phyloP scores from a whole-genome alignment of 192 early-diverging fungal species.

The Podila horticola region DNA sequence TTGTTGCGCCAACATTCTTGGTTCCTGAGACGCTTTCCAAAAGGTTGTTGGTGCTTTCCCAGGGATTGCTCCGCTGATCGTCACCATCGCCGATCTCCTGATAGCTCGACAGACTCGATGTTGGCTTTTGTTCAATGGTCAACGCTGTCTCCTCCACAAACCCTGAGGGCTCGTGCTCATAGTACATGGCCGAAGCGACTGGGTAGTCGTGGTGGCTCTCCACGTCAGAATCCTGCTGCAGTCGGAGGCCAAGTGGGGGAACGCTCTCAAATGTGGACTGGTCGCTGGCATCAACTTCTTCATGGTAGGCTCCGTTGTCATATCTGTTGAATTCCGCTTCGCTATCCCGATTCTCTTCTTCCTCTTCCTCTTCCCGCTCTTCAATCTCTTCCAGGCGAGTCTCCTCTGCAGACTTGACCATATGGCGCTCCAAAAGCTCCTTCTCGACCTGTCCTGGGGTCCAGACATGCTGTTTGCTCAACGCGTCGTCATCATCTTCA shows the following conservation, averaged over 20 bases:
- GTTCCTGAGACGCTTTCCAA: not conserved
- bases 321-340: not conserved
- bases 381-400: constrained; percentile 13
- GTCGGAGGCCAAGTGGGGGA: not conserved
- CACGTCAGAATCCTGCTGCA: constrained; percentile 47
- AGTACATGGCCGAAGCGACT: constrained; percentile 39
- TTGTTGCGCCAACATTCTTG: not conserved
- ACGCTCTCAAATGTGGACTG: not conserved
- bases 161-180: constrained; percentile 19
- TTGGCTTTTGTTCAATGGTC: constrained; percentile 5
- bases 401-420: constrained; percentile 9
- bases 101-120: constrained; percentile 35
- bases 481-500: constrained; percentile 58
- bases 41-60: constrained; percentile 31
- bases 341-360: not conserved
- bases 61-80: constrained; percentile 41
- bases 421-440: constrained; percentile 19
- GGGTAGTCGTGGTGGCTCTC: constrained; percentile 34
- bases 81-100: constrained; percentile 54
- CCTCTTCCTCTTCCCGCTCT: constrained; percentile 6
- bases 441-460: constrained; percentile 8
- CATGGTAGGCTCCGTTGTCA: constrained; percentile 4
- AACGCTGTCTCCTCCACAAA: constrained; percentile 36
- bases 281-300: constrained; percentile 5
- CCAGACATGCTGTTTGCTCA: constrained; percentile 19